These are phyloP conservation scores for Rehmannia glutinosa DNA, from an alignment of 257 asterid species.

Conservation along the genomic window DNA sequence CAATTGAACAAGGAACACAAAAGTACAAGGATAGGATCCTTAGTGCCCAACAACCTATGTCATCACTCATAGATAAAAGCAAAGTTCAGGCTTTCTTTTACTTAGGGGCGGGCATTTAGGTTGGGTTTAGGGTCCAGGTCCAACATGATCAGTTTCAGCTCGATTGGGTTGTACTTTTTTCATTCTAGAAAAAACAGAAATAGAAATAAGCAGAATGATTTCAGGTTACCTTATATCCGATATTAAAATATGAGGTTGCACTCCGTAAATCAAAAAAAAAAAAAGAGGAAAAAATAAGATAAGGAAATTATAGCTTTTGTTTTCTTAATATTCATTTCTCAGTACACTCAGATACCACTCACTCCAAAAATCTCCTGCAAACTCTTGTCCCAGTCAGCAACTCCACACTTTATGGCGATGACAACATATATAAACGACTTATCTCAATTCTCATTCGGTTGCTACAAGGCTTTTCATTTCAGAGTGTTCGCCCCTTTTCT, in stretches of 20 bases:
- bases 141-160: background rate
- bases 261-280: too few species aligned
- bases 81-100: background rate
- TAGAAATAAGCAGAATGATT: too few species aligned
- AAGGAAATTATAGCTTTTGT: too few species aligned
- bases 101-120: background rate
- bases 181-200: too few species aligned
- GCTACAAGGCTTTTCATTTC: background rate
- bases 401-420: background rate
- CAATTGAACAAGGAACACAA: background rate
- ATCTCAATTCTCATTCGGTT: background rate
- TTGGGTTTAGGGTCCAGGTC: background rate
- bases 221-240: too few species aligned
- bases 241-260: background rate
- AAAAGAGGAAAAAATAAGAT: too few species aligned
- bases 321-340: too few species aligned
- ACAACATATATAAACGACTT: background rate
- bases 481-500: background rate
- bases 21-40: conserved; percentile 13
- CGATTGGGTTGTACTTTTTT: background rate
- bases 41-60: background rate
- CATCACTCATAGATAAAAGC: background rate
- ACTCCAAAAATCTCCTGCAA: background rate
- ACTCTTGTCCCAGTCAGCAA: background rate
- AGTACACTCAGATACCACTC: too few species aligned